phyloP scores from a whole-genome alignment of 176 grass and related monocot species.

The Oryza longistaminata region DNA sequence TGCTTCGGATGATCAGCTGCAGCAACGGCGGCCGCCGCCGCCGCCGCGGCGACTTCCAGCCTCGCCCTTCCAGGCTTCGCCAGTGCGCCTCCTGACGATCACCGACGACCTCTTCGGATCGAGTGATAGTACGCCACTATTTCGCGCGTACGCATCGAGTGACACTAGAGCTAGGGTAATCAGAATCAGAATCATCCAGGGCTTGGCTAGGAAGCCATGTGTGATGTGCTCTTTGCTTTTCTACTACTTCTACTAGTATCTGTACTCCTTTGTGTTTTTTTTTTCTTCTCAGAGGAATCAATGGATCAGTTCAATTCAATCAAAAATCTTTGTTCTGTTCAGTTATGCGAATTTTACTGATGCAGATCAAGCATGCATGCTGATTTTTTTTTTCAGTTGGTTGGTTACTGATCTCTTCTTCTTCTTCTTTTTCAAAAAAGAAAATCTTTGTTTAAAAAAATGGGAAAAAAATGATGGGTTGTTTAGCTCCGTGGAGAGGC shows the following conservation, averaged over 20 bases:
- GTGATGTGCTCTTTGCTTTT: neutral
- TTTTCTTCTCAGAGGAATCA: neutral
- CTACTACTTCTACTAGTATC: neutral
- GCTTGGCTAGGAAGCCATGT: too few relatives aligned
- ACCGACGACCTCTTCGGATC: neutral
- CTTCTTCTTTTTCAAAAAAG: neutral
- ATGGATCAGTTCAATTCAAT: neutral
- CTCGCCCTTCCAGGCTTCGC: conserved; percentile 59
- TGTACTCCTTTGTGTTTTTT: neutral
- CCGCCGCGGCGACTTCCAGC: conserved; percentile 54
- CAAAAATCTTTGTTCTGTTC: neutral
- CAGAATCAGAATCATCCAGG: too few relatives aligned
- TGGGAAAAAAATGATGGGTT: neutral
- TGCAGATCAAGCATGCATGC: neutral
- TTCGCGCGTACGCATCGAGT: conserved; percentile 34
- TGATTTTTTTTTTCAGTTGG: neutral
- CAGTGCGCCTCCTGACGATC: conserved; percentile 41
- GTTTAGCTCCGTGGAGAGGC: neutral
- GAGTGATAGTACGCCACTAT: conserved; percentile 28
- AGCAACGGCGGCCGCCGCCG: conserved; percentile 37
- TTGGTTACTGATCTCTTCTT: neutral
- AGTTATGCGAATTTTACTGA: neutral
- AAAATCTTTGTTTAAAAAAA: neutral
- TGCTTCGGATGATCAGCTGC: conserved; percentile 51
- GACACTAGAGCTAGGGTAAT: neutral